These are phyloP conservation scores for Candida golubevii DNA, from an alignment of 805 yeast genomes.

Conservation along the genomic window DNA sequence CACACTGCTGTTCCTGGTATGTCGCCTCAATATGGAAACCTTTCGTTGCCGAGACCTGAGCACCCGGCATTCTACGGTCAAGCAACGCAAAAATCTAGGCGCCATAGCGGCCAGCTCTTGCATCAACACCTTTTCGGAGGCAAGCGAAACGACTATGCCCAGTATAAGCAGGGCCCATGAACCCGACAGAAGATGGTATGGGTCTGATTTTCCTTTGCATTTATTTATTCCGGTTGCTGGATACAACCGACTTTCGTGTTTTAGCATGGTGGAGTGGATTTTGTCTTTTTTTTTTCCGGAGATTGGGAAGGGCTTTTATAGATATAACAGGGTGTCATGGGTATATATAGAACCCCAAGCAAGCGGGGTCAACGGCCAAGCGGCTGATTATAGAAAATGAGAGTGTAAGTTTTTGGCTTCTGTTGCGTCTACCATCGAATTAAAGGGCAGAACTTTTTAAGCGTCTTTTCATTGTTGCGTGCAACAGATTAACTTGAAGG, in stretches of 20 bases:
- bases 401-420: no score
- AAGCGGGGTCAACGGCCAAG: no score
- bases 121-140: conserved; percentile 18
- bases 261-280: background rate
- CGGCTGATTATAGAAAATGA: no score
- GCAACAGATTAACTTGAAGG: no score
- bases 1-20: conserved; percentile 6
- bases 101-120: conserved; percentile 17
- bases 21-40: conserved; percentile 8
- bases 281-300: background rate
- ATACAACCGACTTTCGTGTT: background rate
- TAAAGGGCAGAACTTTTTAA: no score
- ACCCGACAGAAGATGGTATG: no score
- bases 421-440: no score
- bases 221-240: background rate
- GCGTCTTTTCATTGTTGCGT: no score
- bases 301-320: no score
- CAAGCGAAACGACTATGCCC: conserved; percentile 17
- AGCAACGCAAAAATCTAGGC: conserved; percentile 12
- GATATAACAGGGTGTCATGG: no score
- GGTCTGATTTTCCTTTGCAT: background rate
- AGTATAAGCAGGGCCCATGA: conserved; percentile 13
- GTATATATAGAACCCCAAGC: no score
- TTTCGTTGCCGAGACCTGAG: conserved; percentile 11
- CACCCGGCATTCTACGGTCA: conserved; percentile 13